Evolutionary conservation across 108 stramenopile genomes (phyloP).

Genomic region (Aurantiochytrium sp.): DNA sequence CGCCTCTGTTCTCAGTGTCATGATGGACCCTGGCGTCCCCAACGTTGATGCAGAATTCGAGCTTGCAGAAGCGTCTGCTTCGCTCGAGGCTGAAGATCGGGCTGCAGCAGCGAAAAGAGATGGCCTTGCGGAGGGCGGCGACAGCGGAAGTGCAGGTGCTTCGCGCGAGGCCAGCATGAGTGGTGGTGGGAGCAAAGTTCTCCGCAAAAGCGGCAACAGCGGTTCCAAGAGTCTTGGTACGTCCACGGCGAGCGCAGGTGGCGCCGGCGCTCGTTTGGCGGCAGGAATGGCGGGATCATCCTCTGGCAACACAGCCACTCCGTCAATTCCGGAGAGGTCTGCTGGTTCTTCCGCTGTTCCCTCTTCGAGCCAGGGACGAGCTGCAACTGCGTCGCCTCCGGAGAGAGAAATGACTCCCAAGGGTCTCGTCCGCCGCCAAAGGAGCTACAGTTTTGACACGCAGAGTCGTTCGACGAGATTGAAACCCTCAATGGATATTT

Average conservation of each 20-base stretch:
- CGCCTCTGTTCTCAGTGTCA: background rate
- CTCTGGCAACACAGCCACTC: too few species aligned
- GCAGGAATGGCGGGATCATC: too few species aligned
- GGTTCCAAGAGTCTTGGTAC: too few species aligned
- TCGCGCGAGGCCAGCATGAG: too few species aligned
- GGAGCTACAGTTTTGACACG: background rate
- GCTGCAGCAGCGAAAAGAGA: background rate
- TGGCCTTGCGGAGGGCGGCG: background rate
- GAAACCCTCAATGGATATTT: constrained; percentile 86
- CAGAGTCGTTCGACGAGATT: constrained; percentile 25
- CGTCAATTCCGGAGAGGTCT: too few species aligned
- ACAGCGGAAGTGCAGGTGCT: background rate
- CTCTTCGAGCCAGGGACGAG: too few species aligned
- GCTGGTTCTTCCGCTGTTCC: too few species aligned
- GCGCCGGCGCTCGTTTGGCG: too few species aligned
- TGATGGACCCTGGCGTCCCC: background rate
- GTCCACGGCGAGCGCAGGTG: too few species aligned
- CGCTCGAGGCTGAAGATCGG: background rate
- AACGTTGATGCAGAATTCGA: background rate
- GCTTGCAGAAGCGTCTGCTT: background rate
- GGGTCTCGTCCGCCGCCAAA: background rate
- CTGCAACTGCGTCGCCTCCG: background rate
- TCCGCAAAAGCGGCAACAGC: too few species aligned
- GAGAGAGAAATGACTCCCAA: background rate
- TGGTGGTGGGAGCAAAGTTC: too few species aligned